Evolutionary conservation across 805 yeast species (phyloP), one percentile per base, ranked within the genome.

Genomic region (Schwanniomyces pseudopolymorphus): DNA sequence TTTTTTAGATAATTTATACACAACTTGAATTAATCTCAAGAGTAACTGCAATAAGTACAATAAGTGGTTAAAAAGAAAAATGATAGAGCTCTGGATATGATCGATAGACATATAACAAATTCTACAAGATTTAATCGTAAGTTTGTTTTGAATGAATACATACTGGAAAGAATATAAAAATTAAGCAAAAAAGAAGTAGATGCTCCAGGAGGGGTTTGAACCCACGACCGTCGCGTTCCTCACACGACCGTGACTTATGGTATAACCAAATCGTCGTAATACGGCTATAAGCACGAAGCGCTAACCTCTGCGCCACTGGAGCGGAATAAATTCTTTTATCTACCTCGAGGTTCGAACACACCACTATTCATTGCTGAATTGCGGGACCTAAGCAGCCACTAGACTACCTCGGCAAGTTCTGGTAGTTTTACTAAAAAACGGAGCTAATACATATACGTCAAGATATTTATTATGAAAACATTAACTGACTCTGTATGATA

Each of bases 171-270:
- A 58, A 62, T 28, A 66, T 66, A 64, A 63, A 54, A 57, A n/a
- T n/a, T n/a, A n/a, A n/a, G n/a, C n/a, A n/a, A 62, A 38, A 26
- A 39, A n/a, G 43, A 44, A 33, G 35, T 65, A 67, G 66, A 70
- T 72, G 77, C 75, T 72, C 77, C 70, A 70, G 76, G 75, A 70
- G 75, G 76, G 77, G 77, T 65, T 72, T 69, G 77, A 72, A 72
- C 77, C 76, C 75, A 71, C 75, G 77, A 72, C 77, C 76, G 72
- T 72, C 76, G 77, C 77, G 77, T 72, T 70, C 75, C 77, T 71
- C 76, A 72, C 76, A 72, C 77, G 77, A 70, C 74, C 74, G 76
- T 70, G 75, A 68, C 75, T 66, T 67, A 58, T 66, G 74, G 72
- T 54, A 69, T 69, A 68, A 69, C 73, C 73, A 66, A 50, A 57